Evolutionary conservation across 176 grass and related monocot genomes (phyloP).

Genomic region (Saccharum spontaneum): DNA sequence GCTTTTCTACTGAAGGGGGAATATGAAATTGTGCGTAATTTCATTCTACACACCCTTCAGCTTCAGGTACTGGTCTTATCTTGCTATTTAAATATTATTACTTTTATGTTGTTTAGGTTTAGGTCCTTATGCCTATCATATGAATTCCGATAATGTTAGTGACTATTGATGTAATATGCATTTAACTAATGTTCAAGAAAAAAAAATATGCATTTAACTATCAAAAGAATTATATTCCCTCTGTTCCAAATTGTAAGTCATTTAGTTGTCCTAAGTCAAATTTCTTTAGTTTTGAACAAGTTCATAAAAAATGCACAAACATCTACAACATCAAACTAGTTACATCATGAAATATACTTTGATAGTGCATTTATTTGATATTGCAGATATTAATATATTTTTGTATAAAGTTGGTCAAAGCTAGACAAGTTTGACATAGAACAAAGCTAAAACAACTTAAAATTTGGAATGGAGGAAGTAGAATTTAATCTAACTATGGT

Average conservation of each 20-base stretch:
- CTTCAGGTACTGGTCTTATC: conserved; percentile 57
- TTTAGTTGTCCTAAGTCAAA: neutral
- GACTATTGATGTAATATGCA: conserved; percentile 1
- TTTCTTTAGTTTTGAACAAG: neutral
- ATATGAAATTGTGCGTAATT: conserved; percentile 85
- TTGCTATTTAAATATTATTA: neutral
- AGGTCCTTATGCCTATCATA: neutral
- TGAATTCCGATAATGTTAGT: neutral
- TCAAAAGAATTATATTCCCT: neutral
- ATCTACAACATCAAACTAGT: neutral
- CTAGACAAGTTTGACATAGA: neutral
- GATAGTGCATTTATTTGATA: neutral
- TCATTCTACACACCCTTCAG: conserved; percentile 91
- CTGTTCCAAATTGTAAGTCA: neutral
- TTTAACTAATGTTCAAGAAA: neutral
- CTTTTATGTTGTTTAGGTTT: neutral
- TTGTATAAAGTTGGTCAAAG: neutral
- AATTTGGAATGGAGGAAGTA: neutral
- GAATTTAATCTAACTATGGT: neutral
- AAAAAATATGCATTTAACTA: neutral
- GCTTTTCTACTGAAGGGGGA: conserved; percentile 91
- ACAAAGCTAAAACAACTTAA: neutral
- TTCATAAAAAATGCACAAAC: neutral
- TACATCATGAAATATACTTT: neutral
- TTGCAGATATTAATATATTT: neutral